Conservation (phyloP, 306 rosid genomes). For the Calophaca sinica region DNA sequence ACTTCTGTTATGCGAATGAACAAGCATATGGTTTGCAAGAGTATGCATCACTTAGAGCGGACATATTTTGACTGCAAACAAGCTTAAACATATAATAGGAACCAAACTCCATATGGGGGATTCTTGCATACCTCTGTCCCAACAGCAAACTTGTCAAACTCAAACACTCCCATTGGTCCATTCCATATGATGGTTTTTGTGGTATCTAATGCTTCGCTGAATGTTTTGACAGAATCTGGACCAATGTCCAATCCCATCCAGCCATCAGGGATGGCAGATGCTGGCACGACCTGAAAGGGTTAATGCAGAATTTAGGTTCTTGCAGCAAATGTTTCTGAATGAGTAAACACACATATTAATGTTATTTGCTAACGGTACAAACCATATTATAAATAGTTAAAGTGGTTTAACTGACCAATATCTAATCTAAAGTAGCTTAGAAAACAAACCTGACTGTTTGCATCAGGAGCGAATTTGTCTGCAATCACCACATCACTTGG, state of each 20-base stretch:
- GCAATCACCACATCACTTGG: slow-evolving; percentile 95
- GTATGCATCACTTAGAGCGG: not conserved
- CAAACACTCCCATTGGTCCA: slow-evolving; percentile 99
- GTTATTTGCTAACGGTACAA: not conserved
- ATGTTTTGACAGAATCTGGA: slow-evolving; percentile 90
- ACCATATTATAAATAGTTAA: not conserved
- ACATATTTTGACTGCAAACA: slow-evolving; percentile 33
- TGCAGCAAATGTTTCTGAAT: slow-evolving; percentile 7
- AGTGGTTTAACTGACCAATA: slow-evolving; percentile 6
- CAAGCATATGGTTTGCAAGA: slow-evolving; percentile 15
- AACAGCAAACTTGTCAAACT: slow-evolving; percentile 91
- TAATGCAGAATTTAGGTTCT: slow-evolving; percentile 39
- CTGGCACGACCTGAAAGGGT: slow-evolving; percentile 77
- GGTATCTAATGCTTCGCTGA: slow-evolving; percentile 82
- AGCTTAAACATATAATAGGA: slow-evolving; percentile 5
- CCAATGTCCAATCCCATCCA: slow-evolving; percentile 99
- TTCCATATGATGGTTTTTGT: slow-evolving; percentile 98
- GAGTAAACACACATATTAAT: slow-evolving; percentile 6
- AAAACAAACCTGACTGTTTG: slow-evolving; percentile 92
- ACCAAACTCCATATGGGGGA: slow-evolving; percentile 1
- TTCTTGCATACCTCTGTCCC: slow-evolving; percentile 86
- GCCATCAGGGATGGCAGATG: slow-evolving; percentile 97
- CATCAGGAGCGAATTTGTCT: slow-evolving; percentile 98
- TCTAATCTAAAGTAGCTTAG: slow-evolving; percentile 39
- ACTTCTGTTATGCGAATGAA: slow-evolving; percentile 14